Percentiles rank a stretch among this genome's conserved stretches.
These are phyloP conservation scores for Russula emetica DNA, from an alignment of 768 basidiomycete species.

Conservation along the genomic window DNA sequence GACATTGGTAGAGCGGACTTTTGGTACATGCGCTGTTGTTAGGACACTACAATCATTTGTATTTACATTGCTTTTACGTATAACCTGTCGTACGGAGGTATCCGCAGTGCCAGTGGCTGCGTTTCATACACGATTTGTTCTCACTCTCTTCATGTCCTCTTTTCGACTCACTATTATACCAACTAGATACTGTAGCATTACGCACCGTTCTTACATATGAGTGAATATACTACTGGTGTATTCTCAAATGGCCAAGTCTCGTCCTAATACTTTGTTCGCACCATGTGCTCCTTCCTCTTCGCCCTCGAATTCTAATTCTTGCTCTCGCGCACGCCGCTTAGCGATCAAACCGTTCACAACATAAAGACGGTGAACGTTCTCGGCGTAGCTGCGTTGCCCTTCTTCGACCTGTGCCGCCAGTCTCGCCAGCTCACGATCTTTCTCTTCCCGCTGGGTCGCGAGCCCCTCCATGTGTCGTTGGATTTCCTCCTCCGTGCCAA, in stretches of 20 bases:
- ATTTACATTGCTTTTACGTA: background rate
- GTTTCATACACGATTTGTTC: background rate
- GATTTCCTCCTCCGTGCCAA: background rate
- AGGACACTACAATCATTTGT: background rate
- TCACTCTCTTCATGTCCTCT: background rate
- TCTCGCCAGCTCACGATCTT: background rate
- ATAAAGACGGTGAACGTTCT: background rate
- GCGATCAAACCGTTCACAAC: background rate
- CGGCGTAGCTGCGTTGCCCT: background rate
- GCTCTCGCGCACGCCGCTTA: background rate
- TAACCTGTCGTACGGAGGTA: background rate
- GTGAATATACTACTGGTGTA: background rate
- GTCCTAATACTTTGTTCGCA: background rate
- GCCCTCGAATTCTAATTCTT: background rate
- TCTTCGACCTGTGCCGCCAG: background rate
- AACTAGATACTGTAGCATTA: background rate
- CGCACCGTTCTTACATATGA: background rate
- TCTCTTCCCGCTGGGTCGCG: background rate
- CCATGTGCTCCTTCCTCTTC: background rate
- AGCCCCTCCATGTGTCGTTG: background rate
- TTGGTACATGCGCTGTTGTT: background rate
- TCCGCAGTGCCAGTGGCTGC: background rate
- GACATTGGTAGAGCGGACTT: background rate
- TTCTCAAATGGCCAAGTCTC: background rate
- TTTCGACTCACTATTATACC: background rate